A percentile compares a stretch with the other conserved stretches of the same genome.
phyloP scores from a whole-genome alignment of 257 asterid genomes.

The Marsdenia floribunda region DNA sequence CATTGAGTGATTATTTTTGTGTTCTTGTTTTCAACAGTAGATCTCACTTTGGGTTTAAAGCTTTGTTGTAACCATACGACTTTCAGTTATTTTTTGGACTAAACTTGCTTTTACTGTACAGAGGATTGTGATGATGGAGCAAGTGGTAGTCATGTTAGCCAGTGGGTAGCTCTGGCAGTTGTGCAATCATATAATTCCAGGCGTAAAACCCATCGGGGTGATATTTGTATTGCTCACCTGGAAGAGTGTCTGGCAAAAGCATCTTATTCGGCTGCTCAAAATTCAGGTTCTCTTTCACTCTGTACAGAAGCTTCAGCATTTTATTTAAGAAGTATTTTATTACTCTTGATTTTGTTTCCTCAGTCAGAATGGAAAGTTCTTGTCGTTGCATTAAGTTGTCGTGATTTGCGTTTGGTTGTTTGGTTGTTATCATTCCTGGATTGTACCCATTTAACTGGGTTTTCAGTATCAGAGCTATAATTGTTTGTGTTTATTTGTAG shows the following conservation, averaged over 20 bases:
- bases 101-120: constrained; percentile 22
- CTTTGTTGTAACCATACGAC: constrained; percentile 14
- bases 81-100: constrained; percentile 1
- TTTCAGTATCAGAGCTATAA: neutral
- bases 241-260: constrained; percentile 84
- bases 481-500: too few relatives aligned
- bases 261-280: constrained; percentile 66
- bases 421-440: neutral
- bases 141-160: constrained; percentile 36
- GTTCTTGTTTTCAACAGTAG: neutral
- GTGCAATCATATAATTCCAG: constrained; percentile 80
- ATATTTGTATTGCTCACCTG: constrained; percentile 62
- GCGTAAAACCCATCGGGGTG: constrained; percentile 77
- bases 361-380: neutral
- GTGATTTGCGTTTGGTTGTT: neutral
- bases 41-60: constrained; percentile 6
- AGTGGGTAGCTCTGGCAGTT: constrained; percentile 87
- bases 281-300: constrained; percentile 50
- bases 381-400: neutral
- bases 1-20: neutral
- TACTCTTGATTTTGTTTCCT: neutral
- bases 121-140: constrained; percentile 43
- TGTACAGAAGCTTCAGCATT: neutral
- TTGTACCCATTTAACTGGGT: neutral
- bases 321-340: neutral